Base-by-base conservation (phyloP, 129 eudicot genomes). In the Centella asiatica region DNA sequence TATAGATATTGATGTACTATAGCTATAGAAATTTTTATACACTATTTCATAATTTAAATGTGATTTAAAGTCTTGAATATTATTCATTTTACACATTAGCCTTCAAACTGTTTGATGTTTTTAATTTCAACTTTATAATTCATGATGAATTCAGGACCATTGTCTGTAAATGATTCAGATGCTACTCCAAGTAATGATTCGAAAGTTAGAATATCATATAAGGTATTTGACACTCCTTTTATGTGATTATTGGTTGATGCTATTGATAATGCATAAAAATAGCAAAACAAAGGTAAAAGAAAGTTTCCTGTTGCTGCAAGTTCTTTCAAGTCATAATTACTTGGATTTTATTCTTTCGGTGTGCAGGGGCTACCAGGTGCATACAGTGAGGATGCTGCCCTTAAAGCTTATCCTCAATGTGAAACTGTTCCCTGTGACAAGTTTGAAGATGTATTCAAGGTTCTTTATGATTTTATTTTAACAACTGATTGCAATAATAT, bases 351-450 rank as follows among this genome's bases (percentile, higher is more conserved):
- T 5, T 58, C 34, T 17, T 20, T 27, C 52, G 65, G 44, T 69
- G 40, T 68, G 64, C 69, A 90, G 98, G 98, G 98, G 44, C 57
- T 80, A 44, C 86, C 90, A 46, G 98, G 98, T 66, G 89, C 98
- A 44, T 87, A 87, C 68, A 90, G 98, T 27, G 98, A 90, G 81
- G 81, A 78, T 60, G 98, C 98, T 31, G 98, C 90, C 45, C 80
- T 90, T 28, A 87, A 81, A 84, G 90, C 90, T 19, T 87, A 87
- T 73, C 98, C 98, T 6, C 77, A 71, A 10, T 90, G 90, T 74
- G 87, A 90, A 70, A 81, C 98, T 20, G 94, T 90, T 55, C 94
- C 98, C 23, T 87, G 95, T 75, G 94, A 90, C 40, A 80, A 81
- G 44, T 87, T 81, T 79, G 98, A 90, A 79, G 85, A 84, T 31